Conservation (phyloP, 2,329 filamentous ascomycete genomes). For the Podosphaera xanthii region DNA sequence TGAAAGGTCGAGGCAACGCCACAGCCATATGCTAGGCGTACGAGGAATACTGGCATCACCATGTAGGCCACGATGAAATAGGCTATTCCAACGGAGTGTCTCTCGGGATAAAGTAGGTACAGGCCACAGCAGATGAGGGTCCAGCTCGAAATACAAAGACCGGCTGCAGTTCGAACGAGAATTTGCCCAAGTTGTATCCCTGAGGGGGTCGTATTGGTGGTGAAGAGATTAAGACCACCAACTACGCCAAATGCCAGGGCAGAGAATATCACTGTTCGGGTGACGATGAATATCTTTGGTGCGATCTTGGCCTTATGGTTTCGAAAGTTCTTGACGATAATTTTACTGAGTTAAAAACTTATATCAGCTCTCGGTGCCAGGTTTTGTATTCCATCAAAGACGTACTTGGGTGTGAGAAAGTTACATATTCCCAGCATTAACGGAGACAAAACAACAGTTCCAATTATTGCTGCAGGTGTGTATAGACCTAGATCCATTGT, state of each 20-base stretch:
- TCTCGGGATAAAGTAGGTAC: neutral
- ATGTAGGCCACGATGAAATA: neutral
- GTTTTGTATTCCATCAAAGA: neutral
- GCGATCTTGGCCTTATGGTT: neutral
- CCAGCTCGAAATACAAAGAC: constrained; percentile 1
- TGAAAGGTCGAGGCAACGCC: constrained; percentile 1
- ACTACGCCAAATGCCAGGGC: constrained; percentile 1
- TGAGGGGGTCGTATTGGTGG: neutral
- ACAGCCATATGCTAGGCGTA: neutral
- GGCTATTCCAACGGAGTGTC: neutral
- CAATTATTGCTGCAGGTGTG: constrained; percentile 2
- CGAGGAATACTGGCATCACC: constrained; percentile 1
- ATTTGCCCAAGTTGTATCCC: neutral
- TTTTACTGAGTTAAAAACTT: neutral
- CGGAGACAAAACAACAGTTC: constrained; percentile 1
- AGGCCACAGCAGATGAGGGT: neutral
- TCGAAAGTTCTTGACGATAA: neutral
- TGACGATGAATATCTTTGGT: neutral
- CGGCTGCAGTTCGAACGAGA: constrained; percentile 1
- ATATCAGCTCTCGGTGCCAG: neutral
- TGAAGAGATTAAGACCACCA: neutral
- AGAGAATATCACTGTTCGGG: neutral
- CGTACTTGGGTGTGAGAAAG: constrained; percentile 1
- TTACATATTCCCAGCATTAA: neutral
- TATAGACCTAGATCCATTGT: neutral